These are phyloP conservation scores for Hamamelis virginiana DNA, from an alignment of 164 flowering plant species.

Conservation along the genomic window DNA sequence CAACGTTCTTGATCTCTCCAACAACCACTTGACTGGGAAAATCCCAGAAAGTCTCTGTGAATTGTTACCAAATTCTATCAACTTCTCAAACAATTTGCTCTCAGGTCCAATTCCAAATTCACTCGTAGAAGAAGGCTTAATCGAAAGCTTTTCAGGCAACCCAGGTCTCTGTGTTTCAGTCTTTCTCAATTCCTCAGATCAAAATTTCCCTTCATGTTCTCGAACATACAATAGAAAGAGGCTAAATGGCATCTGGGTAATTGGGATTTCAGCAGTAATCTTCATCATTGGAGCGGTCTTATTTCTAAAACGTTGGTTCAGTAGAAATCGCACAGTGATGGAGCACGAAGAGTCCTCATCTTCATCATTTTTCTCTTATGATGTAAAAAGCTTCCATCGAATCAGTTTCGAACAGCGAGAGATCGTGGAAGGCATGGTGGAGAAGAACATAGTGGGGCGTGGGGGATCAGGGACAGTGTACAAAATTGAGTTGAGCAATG, in stretches of 20 bases:
- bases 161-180: slow-evolving; percentile 64
- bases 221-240: slow-evolving; percentile 34
- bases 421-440: slow-evolving; percentile 65
- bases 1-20: slow-evolving; percentile 82
- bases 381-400: slow-evolving; percentile 77
- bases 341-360: slow-evolving; percentile 52
- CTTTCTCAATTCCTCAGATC: slow-evolving; percentile 30
- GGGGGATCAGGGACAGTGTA: slow-evolving; percentile 97
- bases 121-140: slow-evolving; percentile 55
- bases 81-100: slow-evolving; percentile 72
- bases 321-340: slow-evolving; percentile 29
- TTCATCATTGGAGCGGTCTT: slow-evolving; percentile 50
- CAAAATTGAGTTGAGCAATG: slow-evolving; percentile 62
- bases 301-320: slow-evolving; percentile 47
- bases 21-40: slow-evolving; percentile 66
- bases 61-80: slow-evolving; percentile 73
- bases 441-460: slow-evolving; percentile 84
- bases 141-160: slow-evolving; percentile 79
- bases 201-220: slow-evolving; percentile 54
- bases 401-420: slow-evolving; percentile 62
- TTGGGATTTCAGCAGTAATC: slow-evolving; percentile 42
- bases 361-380: slow-evolving; percentile 55
- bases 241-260: slow-evolving; percentile 50
- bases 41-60: slow-evolving; percentile 66
- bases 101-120: slow-evolving; percentile 75